A percentile compares a stretch with the other conserved stretches of the same genome.
phyloP scores from a whole-genome alignment of 805 yeast genomes.

The Cyberlindnera americana region DNA sequence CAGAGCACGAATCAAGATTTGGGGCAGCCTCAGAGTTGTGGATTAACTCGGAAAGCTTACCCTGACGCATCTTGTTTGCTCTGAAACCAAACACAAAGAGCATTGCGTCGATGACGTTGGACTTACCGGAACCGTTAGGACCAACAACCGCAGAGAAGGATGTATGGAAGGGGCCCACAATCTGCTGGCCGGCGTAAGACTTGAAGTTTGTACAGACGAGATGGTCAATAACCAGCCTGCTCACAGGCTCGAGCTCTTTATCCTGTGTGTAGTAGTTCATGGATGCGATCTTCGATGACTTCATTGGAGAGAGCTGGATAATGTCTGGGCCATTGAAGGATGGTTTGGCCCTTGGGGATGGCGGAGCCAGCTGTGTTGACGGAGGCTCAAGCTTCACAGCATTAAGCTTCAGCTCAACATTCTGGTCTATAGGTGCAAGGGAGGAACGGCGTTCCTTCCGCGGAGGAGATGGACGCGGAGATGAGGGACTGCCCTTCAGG shows the following conservation, averaged over 20 bases:
- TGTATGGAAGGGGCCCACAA: conserved; percentile 90
- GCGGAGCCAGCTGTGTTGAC: conserved; percentile 12
- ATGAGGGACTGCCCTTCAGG: conserved; percentile 16
- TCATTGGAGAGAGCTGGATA: conserved; percentile 39
- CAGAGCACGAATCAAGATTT: conserved; percentile 71
- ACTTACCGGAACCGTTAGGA: conserved; percentile 97
- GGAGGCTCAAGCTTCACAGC: conserved; percentile 22
- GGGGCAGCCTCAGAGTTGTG: conserved; percentile 82
- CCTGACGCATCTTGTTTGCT: conserved; percentile 95
- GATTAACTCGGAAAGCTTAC: conserved; percentile 85
- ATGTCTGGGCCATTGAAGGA: conserved; percentile 36
- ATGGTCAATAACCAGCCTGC: conserved; percentile 71
- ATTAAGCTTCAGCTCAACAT: conserved; percentile 14
- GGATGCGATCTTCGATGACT: conserved; percentile 32
- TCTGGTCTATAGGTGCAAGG: conserved; percentile 23
- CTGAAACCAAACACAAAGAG: conserved; percentile 96
- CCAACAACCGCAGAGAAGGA: conserved; percentile 98
- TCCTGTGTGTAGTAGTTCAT: conserved; percentile 25
- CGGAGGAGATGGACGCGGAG: conserved; percentile 17
- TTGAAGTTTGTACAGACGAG: conserved; percentile 82
- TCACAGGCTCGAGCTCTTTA: conserved; percentile 33
- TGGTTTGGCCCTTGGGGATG: conserved; percentile 34
- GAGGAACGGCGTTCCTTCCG: conserved; percentile 23
- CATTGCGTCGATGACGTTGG: conserved; percentile 95
- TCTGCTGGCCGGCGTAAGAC: conserved; percentile 91